Base-by-base conservation (phyloP, 2,329 filamentous ascomycete species). In the Ciborinia camelliae region DNA sequence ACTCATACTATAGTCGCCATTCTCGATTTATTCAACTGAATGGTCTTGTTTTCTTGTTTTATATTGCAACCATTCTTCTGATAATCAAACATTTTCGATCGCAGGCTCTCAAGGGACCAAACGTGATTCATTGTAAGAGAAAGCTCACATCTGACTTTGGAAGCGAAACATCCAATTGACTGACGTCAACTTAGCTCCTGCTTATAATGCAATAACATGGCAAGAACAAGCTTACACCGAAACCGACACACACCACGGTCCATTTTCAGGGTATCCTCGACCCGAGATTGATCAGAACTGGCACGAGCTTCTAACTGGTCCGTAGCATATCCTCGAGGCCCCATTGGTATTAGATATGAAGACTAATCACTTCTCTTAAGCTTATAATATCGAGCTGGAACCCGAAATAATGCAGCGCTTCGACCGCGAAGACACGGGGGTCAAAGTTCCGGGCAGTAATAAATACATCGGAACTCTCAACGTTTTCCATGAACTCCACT, bases 241-340 rank as follows among this genome's bases (percentile, higher is more conserved):
- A 37, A 54, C 20, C 23, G 30, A 54, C 26, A n/a, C 30, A 37
- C 20, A n/a, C 20, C 51, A 54, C 37, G 51, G 28, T n/a, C 51
- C 32, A 54, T 54, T 54, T 37, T 54, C 32, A 23, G 20, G 51
- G n/a, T 54, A 54, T 54, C 51, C 30, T 54, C 30, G 51, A 54
- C 20, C 51, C 14, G 51, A 54, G 30, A 15, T 54, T 23, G 51
- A 54, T 37, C 7, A 54, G 20, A 54, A 54, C 32, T 54, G 20
- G 51, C 51, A 54, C 37, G 51, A 54, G 32, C 51, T 54, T 20
- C 30, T 54, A 4, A 54, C 18, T 10, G 32, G 32, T 54, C 7
- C 20, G 51, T 54, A 30, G 6, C 23, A 54, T n/a, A n/a, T n/a
- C n/a, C n/a, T n/a, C n/a, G n/a, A n/a, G n/a, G n/a, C n/a, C n/a